Conservation (phyloP, 2,329 filamentous ascomycete species). For the Verticillium tricorpus region DNA sequence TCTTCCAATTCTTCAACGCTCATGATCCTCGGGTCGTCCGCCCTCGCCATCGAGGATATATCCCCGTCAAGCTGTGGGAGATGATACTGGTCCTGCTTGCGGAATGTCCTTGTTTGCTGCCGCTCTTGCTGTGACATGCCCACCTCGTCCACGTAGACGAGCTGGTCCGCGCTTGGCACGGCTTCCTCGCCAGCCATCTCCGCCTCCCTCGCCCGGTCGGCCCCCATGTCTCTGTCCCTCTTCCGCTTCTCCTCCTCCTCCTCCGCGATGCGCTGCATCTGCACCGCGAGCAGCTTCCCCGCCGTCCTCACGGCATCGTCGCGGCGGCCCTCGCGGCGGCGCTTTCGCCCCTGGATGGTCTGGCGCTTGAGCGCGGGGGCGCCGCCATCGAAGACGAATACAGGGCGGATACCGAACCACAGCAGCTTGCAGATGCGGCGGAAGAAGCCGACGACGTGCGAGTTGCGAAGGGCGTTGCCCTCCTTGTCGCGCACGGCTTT, state of each 20-base stretch:
- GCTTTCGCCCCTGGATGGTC: conserved; percentile 76
- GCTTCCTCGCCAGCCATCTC: conserved; percentile 59
- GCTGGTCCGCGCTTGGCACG: conserved; percentile 60
- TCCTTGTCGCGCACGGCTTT: conserved; percentile 99
- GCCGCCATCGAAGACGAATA: conserved; percentile 97
- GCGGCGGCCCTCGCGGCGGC: conserved; percentile 76
- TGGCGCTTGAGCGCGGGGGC: conserved; percentile 87
- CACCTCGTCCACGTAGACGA: conserved; percentile 90
- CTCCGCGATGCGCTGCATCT: conserved; percentile 87
- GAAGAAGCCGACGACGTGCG: conserved; percentile 96
- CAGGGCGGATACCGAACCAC: conserved; percentile 92
- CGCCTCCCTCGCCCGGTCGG: conserved; percentile 23
- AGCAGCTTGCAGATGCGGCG: conserved; percentile 95
- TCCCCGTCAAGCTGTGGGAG: conserved; percentile 78
- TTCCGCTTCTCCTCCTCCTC: conserved; percentile 71
- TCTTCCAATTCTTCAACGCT: conserved; percentile 89
- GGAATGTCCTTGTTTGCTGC: conserved; percentile 70
- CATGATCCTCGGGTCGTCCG: conserved; percentile 95
- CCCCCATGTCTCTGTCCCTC: conserved; percentile 35
- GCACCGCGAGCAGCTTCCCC: conserved; percentile 83
- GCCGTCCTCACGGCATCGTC: conserved; percentile 93
- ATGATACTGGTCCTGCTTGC: conserved; percentile 92
- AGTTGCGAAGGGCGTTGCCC: conserved; percentile 92
- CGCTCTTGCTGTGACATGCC: conserved; percentile 76
- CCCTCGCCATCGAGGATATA: conserved; percentile 80